phyloP scores from a whole-genome alignment of 345 rosid species.

The Gossypium anomalum region DNA sequence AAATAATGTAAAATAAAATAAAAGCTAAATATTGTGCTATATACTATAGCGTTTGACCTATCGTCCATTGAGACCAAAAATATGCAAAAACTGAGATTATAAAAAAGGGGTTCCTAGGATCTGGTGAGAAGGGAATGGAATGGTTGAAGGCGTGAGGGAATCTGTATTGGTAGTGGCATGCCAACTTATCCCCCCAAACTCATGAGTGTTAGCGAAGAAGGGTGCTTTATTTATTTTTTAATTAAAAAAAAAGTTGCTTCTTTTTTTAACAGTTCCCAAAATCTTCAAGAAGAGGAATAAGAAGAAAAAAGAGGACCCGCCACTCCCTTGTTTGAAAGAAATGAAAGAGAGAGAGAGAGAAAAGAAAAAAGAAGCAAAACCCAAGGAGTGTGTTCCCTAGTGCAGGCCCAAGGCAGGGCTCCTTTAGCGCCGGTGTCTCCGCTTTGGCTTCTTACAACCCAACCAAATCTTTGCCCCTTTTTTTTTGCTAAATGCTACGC shows the following conservation, averaged over 20 bases:
- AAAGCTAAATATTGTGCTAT: constrained; percentile 10
- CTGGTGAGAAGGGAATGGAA: constrained; percentile 16
- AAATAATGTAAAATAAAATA: background rate
- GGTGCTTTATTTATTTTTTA: background rate
- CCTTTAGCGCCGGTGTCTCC: constrained; percentile 68
- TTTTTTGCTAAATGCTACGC: constrained; percentile 5
- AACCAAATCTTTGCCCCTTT: constrained; percentile 12
- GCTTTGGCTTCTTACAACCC: constrained; percentile 29
- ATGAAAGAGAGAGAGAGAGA: background rate
- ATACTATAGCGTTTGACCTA: constrained; percentile 28
- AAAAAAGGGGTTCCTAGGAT: constrained; percentile 12
- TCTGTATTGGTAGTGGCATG: constrained; percentile 52
- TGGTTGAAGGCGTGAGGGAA: constrained; percentile 48
- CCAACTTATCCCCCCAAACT: constrained; percentile 53
- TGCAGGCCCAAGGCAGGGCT: constrained; percentile 50
- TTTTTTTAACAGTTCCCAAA: constrained; percentile 40
- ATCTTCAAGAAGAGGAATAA: constrained; percentile 18
- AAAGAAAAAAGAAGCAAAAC: constrained; percentile 15
- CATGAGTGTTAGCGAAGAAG: constrained; percentile 27
- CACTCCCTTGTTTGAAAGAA: background rate
- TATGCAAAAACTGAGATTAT: background rate
- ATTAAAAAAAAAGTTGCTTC: background rate
- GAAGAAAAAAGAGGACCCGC: background rate
- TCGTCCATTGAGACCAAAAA: background rate
- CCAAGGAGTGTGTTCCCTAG: constrained; percentile 54